These are phyloP conservation scores for Capsicum chinense DNA, from an alignment of 257 asterid species.

Conservation along the genomic window DNA sequence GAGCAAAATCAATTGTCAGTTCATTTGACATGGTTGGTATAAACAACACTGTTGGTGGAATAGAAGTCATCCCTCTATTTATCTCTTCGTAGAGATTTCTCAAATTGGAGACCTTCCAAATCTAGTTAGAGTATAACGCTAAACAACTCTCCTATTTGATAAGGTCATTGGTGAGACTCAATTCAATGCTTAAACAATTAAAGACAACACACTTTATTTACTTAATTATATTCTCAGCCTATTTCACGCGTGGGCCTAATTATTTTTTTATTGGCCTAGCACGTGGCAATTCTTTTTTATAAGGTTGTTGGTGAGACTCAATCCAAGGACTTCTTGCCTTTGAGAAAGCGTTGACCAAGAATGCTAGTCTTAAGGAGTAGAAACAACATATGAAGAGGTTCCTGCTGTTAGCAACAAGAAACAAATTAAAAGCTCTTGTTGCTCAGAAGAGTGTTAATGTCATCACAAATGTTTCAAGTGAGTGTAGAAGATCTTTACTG, in stretches of 20 bases:
- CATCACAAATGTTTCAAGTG: too few relatives aligned
- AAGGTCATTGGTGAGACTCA: too few relatives aligned
- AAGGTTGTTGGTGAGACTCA: too few relatives aligned
- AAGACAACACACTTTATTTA: too few relatives aligned
- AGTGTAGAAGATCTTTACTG: too few relatives aligned
- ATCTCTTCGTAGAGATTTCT: neutral
- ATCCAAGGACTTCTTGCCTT: slow-evolving; percentile 53
- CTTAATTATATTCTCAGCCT: too few relatives aligned
- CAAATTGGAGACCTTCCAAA: neutral
- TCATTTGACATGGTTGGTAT: slow-evolving; percentile 79
- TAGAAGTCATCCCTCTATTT: slow-evolving; percentile 59
- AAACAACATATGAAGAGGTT: slow-evolving; percentile 86
- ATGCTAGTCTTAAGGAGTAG: slow-evolving; percentile 88
- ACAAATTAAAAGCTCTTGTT: slow-evolving; percentile 86
- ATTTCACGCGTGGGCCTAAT: too few relatives aligned
- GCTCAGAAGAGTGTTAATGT: slow-evolving; percentile 63
- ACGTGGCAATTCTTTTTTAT: too few relatives aligned
- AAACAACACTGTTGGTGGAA: slow-evolving; percentile 71
- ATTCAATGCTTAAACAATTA: too few relatives aligned
- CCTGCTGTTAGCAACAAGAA: slow-evolving; percentile 74
- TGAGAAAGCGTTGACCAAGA: slow-evolving; percentile 84
- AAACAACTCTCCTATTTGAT: neutral
- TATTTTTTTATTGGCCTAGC: too few relatives aligned
- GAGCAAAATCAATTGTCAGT: slow-evolving; percentile 81
- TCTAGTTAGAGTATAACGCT: neutral